phyloP scores from a whole-genome alignment of 2,329 filamentous ascomycete species.

The Pestalotiopsis sp. region DNA sequence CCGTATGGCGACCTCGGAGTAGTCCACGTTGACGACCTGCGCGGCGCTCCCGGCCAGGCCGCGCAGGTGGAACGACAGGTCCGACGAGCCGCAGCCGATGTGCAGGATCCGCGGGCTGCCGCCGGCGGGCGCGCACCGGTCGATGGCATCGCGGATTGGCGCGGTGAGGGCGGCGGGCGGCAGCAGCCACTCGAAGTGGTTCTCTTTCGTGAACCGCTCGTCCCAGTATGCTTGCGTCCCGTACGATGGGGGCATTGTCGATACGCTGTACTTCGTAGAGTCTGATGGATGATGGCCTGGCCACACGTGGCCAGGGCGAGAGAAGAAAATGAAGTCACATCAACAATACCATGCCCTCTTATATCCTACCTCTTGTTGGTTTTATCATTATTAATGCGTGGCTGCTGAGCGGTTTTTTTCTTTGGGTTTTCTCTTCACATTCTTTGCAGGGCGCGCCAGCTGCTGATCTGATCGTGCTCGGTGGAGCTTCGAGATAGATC shows the following conservation, averaged over 20 bases:
- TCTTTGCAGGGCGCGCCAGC: background rate
- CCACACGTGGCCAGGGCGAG: background rate
- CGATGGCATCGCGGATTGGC: background rate
- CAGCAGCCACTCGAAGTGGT: conserved; percentile 12
- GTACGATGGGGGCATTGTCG: conserved; percentile 12
- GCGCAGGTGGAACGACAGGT: conserved; percentile 11
- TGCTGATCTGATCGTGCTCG: background rate
- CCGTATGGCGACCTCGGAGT: background rate
- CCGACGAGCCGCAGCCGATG: conserved; percentile 14
- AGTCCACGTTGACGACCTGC: conserved; percentile 13
- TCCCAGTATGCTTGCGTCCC: conserved; percentile 14
- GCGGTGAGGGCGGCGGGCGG: conserved; percentile 9
- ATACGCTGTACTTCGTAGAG: background rate
- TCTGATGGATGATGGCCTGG: background rate
- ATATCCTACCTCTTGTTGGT: background rate
- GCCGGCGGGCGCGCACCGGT: background rate
- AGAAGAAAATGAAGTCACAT: background rate
- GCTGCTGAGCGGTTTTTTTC: background rate
- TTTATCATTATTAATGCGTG: background rate
- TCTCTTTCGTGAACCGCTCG: conserved; percentile 5
- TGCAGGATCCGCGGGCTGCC: background rate
- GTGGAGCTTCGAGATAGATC: background rate
- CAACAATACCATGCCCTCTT: background rate
- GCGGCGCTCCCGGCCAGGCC: background rate
- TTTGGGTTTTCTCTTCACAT: background rate